These are phyloP conservation scores for Teratosphaeria viscida DNA, from an alignment of 2,329 filamentous ascomycete genomes.

Conservation along the genomic window DNA sequence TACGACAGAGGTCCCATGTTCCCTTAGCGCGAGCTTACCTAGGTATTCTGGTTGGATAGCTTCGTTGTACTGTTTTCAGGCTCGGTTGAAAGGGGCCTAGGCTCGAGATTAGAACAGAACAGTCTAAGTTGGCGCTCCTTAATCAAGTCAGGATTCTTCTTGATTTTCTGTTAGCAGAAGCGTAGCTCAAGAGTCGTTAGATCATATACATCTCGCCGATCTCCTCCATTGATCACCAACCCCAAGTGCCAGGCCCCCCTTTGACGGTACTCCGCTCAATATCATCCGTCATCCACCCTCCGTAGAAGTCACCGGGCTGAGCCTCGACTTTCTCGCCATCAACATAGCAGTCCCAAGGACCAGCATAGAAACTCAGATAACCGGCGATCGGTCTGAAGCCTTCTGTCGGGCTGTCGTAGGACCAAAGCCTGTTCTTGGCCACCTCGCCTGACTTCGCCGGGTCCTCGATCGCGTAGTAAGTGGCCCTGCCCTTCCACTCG, in stretches of 20 bases:
- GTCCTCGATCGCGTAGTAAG: conserved; percentile 44
- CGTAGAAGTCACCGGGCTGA: conserved; percentile 54
- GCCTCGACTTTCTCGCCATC: conserved; percentile 50
- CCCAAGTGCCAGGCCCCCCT: conserved; percentile 32
- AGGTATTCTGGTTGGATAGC: too few relatives aligned
- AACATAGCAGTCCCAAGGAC: conserved; percentile 52
- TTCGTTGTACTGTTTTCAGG: too few relatives aligned
- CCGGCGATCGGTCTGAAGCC: conserved; percentile 45
- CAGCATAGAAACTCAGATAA: conserved; percentile 50
- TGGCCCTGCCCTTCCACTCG: conserved; percentile 53
- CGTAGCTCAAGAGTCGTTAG: too few relatives aligned
- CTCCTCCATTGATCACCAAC: conserved; percentile 12
- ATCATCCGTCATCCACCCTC: conserved; percentile 53
- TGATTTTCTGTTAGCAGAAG: too few relatives aligned
- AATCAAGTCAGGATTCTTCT: too few relatives aligned
- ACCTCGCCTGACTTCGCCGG: conserved; percentile 28
- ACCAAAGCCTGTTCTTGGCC: conserved; percentile 47
- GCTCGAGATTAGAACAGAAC: too few relatives aligned
- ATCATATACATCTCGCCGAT: too few relatives aligned
- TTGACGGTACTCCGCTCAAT: conserved; percentile 43
- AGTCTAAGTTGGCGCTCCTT: too few relatives aligned
- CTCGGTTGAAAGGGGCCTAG: too few relatives aligned
- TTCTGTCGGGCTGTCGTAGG: conserved; percentile 45
- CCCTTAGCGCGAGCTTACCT: too few relatives aligned
- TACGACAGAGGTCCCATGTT: too few relatives aligned